Base-by-base conservation (phyloP, 768 basidiomycete species). In the Crepidotus variabilis region DNA sequence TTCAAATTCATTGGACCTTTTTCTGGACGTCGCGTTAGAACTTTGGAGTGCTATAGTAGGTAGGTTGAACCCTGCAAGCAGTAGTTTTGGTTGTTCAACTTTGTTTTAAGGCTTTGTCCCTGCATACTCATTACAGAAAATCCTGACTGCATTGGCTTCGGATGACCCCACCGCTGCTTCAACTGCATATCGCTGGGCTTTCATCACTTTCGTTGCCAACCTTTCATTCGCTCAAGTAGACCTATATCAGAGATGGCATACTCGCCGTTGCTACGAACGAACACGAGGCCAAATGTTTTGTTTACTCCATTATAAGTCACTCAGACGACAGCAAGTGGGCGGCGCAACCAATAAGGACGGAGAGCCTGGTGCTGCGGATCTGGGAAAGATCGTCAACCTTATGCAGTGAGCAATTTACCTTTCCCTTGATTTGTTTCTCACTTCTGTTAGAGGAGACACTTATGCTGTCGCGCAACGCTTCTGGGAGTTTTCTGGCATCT, bases 241-340 rank as follows among this genome's bases (percentile, higher is more conserved):
- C 63, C 66, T 87, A 34, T 79, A 83, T 63, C 77, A 83, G 62
- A 67, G 72, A n/a, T 89, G 85, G 86, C 81, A 86, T 62, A 83
- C 81, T 1, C 76, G 87, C 46, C 70, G 87, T 47, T 86, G 84
- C 62, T 89, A 89, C 62, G 87, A 89, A 63, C 76, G 87, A 10
- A 87, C 86, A 24, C 75, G 87, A 6, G 87, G 87, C 3, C 86
- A 87, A 62, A 72, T 89, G 1, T 88, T 89, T 61, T 88, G 87
- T 61, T 76, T 79, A 16, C 66, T 89, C 23, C 87, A 89, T 65
- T 84, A 84, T 63, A 89, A 89, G 66, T 79, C 86, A 0, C 67
- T 89, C 50, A 84, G 76, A 63, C 66, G 86, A 43, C 78, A 79
- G 48, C 85, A 88, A 62, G 67, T 85, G 53, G 78, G 76, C 59